Evolutionary conservation across 2,329 filamentous ascomycete species (phyloP), one percentile per base, ranked within the genome.

Genomic region (Tolypocladium album): DNA sequence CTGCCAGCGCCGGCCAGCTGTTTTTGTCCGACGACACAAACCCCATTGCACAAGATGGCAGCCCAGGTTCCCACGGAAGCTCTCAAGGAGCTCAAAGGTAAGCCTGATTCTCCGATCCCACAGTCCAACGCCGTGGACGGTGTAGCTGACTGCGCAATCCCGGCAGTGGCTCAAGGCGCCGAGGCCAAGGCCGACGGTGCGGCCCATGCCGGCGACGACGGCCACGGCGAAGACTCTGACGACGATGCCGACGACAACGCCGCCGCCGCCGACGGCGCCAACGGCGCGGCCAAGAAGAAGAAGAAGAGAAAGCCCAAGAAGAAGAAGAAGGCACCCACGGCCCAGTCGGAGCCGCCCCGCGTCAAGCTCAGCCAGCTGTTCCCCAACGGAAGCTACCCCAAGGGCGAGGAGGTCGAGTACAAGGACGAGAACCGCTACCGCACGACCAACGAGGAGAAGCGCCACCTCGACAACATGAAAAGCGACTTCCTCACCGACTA

Each of bases 241-340:
- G 81, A 82, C 11, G 79, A 78, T 31, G 81, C 80, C 38, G 76
- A 78, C 31, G 77, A 77, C 36, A 75, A 63, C 24, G 63, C 62
- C 24, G 66, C 62, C 27, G 65, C 64, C 22, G 75, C 73, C 39
- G 74, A 72, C n/a, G 74, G 67, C 15, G 72, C 73, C 7, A 75
- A 75, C 64, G 72, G 67, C 24, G 69, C 64, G 13, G 68, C 70
- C 59, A 75, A 74, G 63, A 76, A 76, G 67, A 74, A 81, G 68
- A 87, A 85, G 72, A 89, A 90, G 76, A 91, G 90, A 79, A 91
- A 91, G 79, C 91, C 90, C 79, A 90, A 88, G 80, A 89, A 87
- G 80, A 88, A 87, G 81, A 89, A 89, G 83, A 88, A 87, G 83
- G 87, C 82, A 64, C 81, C 86, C 56, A 90, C 88, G 64, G 81